Percentiles rank a stretch among this genome's conserved stretches.
Evolutionary conservation across 306 rosid species (phyloP).

Genomic region (Castanospermum australe): DNA sequence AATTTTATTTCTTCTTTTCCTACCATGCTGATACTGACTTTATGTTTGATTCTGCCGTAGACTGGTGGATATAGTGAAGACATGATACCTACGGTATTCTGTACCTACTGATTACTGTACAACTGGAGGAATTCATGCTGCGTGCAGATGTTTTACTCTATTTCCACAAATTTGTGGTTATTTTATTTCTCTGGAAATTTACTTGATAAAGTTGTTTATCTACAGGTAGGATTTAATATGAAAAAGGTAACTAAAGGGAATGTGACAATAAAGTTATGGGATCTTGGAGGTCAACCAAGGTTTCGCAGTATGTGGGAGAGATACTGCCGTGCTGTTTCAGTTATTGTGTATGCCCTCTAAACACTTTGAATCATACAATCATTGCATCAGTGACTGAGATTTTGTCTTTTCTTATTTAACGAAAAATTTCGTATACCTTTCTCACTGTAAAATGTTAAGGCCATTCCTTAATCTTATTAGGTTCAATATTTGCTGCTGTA

Average conservation of each 20-base stretch:
- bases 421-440: background rate
- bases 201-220: background rate
- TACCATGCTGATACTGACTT: constrained; percentile 20
- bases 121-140: background rate
- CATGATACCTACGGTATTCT: constrained; percentile 74
- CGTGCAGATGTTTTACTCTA: background rate
- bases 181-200: background rate
- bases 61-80: constrained; percentile 76
- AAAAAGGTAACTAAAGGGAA: constrained; percentile 70
- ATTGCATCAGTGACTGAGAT: background rate
- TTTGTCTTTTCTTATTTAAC: background rate
- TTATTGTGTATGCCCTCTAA: constrained; percentile 51
- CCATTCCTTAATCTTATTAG: background rate
- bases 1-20: background rate
- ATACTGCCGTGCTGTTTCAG: constrained; percentile 75
- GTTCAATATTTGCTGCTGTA: background rate
- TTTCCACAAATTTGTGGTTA: background rate
- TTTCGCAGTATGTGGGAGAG: constrained; percentile 82
- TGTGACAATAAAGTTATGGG: constrained; percentile 70
- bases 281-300: constrained; percentile 78
- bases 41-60: constrained; percentile 33
- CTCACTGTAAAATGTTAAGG: background rate
- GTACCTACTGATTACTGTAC: background rate
- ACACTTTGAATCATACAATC: background rate
- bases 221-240: constrained; percentile 80